Evolutionary conservation across 1,284 basidiomycete genomes (phyloP).

Genomic region (Phlebopus sp.): DNA sequence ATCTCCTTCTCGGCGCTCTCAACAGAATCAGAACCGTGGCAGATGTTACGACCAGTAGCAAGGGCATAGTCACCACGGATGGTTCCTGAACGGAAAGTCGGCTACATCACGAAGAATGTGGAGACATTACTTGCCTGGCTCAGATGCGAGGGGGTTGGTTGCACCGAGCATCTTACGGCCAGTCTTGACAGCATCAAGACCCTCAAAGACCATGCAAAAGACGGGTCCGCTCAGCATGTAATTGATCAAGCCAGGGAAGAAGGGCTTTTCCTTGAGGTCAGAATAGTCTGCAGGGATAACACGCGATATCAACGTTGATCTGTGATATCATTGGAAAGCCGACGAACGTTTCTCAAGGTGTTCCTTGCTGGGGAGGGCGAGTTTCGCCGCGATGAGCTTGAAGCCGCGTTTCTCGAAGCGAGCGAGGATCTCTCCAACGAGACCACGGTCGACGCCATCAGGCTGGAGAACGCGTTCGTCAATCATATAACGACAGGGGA

Average conservation of each 20-base stretch:
- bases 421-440: constrained; percentile 90
- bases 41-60: constrained; percentile 91
- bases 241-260: constrained; percentile 91
- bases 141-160: constrained; percentile 93
- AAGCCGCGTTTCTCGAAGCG: constrained; percentile 96
- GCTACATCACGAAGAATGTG: constrained; percentile 7
- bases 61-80: constrained; percentile 94
- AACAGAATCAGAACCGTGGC: constrained; percentile 92
- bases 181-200: constrained; percentile 95
- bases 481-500: constrained; percentile 4
- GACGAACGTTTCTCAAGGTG: constrained; percentile 84
- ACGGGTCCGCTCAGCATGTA: constrained; percentile 97
- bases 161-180: constrained; percentile 95
- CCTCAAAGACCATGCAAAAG: constrained; percentile 96
- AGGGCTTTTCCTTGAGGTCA: constrained; percentile 86
- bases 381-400: constrained; percentile 90
- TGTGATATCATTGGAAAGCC: not conserved
- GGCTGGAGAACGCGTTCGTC: constrained; percentile 52
- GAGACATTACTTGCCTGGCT: constrained; percentile 60
- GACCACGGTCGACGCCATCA: constrained; percentile 94
- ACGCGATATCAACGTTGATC: constrained; percentile 14
- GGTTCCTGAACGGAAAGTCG: constrained; percentile 48
- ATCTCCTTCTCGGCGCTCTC: constrained; percentile 93
- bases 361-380: constrained; percentile 70
- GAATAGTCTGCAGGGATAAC: constrained; percentile 71